Conservation (phyloP, 2,329 filamentous ascomycete species). For the Hypoxylon sp. region DNA sequence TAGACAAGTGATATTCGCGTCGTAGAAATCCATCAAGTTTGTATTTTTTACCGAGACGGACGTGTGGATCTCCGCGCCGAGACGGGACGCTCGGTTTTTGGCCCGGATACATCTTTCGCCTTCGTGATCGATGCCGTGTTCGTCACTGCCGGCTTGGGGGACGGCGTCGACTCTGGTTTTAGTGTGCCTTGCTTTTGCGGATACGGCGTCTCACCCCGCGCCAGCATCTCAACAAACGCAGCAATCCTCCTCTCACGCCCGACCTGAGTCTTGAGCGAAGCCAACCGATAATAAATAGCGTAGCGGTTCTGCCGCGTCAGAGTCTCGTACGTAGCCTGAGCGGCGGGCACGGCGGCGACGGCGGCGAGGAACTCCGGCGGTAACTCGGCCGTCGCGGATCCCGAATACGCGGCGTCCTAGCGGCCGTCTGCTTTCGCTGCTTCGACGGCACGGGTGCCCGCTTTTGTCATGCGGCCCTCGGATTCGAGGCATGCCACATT, state of each 20-base stretch:
- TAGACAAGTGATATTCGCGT: background rate
- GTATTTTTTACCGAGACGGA: conserved; percentile 1
- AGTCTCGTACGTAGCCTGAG: conserved; percentile 37
- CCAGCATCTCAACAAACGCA: conserved; percentile 46
- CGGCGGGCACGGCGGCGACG: conserved; percentile 38
- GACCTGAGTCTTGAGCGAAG: conserved; percentile 43
- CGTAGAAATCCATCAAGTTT: background rate
- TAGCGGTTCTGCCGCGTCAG: conserved; percentile 43
- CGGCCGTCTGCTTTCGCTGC: conserved; percentile 67
- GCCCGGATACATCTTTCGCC: background rate
- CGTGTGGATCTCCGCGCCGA: conserved; percentile 16
- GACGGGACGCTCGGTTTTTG: background rate
- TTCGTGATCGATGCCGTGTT: background rate
- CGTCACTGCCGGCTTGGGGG: background rate
- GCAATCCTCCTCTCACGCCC: conserved; percentile 42
- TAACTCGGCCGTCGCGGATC: conserved; percentile 58
- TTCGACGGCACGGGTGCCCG: conserved; percentile 63
- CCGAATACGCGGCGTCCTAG: conserved; percentile 69
- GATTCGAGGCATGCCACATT: conserved; percentile 60
- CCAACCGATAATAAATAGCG: conserved; percentile 43
- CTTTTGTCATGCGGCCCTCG: conserved; percentile 61
- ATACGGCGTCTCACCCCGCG: conserved; percentile 37
- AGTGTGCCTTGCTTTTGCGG: conserved; percentile 35
- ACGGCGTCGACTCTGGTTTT: conserved; percentile 27
- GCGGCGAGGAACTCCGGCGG: conserved; percentile 60